These are phyloP conservation scores for Rhinocladiella mackenziei DNA, from an alignment of 2,329 filamentous ascomycete species.

Conservation along the genomic window DNA sequence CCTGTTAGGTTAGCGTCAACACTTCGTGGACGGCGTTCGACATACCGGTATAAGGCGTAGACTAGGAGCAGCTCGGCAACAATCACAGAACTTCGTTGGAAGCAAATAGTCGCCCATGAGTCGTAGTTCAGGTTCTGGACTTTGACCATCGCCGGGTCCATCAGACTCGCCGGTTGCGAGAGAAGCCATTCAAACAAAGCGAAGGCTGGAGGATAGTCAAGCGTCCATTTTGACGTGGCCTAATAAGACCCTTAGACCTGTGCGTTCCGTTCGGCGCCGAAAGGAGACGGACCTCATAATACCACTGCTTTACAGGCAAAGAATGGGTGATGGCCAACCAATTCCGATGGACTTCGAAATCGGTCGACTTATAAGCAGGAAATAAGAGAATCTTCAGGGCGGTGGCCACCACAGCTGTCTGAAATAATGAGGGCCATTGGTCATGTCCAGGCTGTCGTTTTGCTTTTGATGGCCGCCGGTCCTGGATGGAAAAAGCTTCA, in stretches of 20 bases:
- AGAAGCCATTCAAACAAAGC: conserved; percentile 94
- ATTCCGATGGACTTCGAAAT: conserved; percentile 98
- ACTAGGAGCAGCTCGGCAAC: conserved; percentile 77
- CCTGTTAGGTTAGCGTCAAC: conserved; percentile 43
- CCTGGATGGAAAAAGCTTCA: too few relatives aligned
- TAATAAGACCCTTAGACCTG: conserved; percentile 31
- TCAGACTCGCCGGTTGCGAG: conserved; percentile 71
- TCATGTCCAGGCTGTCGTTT: conserved; percentile 11
- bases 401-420: conserved; percentile 80
- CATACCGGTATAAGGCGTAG: conserved; percentile 73
- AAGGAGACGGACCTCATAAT: conserved; percentile 65
- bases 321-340: conserved; percentile 96
- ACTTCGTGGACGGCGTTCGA: conserved; percentile 9
- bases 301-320: conserved; percentile 83
- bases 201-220: conserved; percentile 98
- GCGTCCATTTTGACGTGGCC: conserved; percentile 97
- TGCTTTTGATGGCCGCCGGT: conserved; percentile 10
- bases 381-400: conserved; percentile 90
- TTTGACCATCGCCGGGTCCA: conserved; percentile 76
- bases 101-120: conserved; percentile 91
- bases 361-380: conserved; percentile 96
- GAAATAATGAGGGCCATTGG: conserved; percentile 67
- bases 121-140: conserved; percentile 78
- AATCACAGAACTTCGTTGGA: conserved; percentile 86
- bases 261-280: too few relatives aligned